Evolutionary conservation across 1,284 basidiomycete species (phyloP).

Genomic region (Cutaneotrichosporon cavernicola): DNA sequence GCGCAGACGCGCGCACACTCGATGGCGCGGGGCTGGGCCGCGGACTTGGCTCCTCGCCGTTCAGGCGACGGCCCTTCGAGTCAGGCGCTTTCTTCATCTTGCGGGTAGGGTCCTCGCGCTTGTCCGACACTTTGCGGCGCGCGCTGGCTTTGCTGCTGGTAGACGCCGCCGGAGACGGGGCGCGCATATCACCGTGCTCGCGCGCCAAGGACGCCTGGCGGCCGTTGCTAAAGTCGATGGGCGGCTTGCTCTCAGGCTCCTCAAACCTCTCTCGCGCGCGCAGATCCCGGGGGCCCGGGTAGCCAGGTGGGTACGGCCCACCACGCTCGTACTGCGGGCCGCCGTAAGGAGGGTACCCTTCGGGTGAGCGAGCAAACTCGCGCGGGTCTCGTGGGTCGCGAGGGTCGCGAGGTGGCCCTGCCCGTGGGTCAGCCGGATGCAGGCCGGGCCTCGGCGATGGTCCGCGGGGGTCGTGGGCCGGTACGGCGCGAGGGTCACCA

Average conservation of each 20-base stretch:
- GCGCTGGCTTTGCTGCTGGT: constrained; percentile 31
- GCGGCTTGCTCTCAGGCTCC: constrained; percentile 17
- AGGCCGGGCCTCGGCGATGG: constrained; percentile 40
- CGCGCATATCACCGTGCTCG: constrained; percentile 31
- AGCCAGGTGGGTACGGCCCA: constrained; percentile 17
- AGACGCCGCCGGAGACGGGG: constrained; percentile 41
- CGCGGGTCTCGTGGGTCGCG: constrained; percentile 13
- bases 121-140: constrained; percentile 26
- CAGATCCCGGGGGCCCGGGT: constrained; percentile 15
- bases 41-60: constrained; percentile 20
- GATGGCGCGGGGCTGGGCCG: constrained; percentile 22
- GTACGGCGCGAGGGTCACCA: constrained; percentile 37
- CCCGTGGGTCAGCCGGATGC: constrained; percentile 18
- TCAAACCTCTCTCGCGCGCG: constrained; percentile 18
- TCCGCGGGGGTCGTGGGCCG: constrained; percentile 32
- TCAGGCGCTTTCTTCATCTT: constrained; percentile 15
- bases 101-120: constrained; percentile 5
- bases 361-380: constrained; percentile 24
- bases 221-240: constrained; percentile 13
- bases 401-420: constrained; percentile 15
- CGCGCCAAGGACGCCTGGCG: constrained; percentile 20
- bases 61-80: constrained; percentile 15
- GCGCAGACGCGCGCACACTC: constrained; percentile 6
- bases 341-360: constrained; percentile 23
- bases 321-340: constrained; percentile 22